phyloP scores from a whole-genome alignment of 176 grass and related monocot species.

The Luzula sylvatica region DNA sequence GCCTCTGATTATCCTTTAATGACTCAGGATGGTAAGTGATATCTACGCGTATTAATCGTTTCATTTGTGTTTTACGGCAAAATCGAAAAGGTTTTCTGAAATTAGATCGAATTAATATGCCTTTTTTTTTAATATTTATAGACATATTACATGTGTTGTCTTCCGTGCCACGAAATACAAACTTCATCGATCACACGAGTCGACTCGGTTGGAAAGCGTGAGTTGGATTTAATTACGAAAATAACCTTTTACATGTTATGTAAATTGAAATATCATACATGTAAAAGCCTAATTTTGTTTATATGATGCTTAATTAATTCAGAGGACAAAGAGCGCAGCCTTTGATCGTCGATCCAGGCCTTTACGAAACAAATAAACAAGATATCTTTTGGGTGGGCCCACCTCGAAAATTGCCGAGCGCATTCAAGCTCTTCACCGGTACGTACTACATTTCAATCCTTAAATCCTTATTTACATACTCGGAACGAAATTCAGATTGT shows the following conservation, averaged over 20 bases:
- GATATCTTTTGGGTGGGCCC: constrained; percentile 55
- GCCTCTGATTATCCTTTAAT: constrained; percentile 90
- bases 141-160: constrained; percentile 69
- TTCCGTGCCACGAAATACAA: constrained; percentile 51
- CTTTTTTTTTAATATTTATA: constrained; percentile 13
- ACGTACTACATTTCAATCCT: background rate
- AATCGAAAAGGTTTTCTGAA: background rate
- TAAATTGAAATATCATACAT: background rate
- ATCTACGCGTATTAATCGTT: background rate
- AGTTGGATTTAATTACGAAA: constrained; percentile 30
- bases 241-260: no score
- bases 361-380: constrained; percentile 46
- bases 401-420: constrained; percentile 49
- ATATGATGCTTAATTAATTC: background rate
- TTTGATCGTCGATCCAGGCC: constrained; percentile 68
- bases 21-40: constrained; percentile 58
- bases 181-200: constrained; percentile 88
- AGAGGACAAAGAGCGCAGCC: constrained; percentile 49
- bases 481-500: no score
- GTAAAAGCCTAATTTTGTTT: background rate
- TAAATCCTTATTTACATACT: background rate
- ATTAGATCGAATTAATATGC: background rate
- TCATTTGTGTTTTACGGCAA: background rate
- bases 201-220: constrained; percentile 80
- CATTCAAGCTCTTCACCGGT: constrained; percentile 83